Conservation (phyloP, 257 asterid genomes). For the Buddleja alternifolia region DNA sequence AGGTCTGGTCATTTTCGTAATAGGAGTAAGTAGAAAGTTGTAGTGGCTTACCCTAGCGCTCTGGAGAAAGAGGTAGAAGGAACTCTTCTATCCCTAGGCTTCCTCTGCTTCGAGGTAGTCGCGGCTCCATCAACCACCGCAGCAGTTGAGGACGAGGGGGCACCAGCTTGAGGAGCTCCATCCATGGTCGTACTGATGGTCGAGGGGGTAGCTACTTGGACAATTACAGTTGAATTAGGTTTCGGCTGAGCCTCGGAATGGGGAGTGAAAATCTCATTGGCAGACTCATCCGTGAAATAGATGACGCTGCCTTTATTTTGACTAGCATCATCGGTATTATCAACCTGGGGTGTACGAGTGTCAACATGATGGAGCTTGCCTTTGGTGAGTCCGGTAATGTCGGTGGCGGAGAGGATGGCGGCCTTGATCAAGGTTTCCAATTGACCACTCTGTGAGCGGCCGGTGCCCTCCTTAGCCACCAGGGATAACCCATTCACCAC, state of each 20-base stretch:
- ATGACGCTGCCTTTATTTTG: conserved; percentile 35
- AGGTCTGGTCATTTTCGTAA: not conserved
- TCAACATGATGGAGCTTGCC: conserved; percentile 58
- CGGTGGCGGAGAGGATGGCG: conserved; percentile 69
- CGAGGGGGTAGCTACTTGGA: conserved; percentile 12
- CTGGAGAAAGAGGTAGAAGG: conserved; percentile 93
- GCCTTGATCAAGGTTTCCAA: conserved; percentile 54
- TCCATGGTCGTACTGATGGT: conserved; percentile 21
- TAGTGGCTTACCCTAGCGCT: conserved; percentile 68
- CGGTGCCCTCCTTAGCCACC: conserved; percentile 71
- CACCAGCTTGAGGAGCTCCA: conserved; percentile 21
- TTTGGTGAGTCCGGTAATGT: conserved; percentile 70
- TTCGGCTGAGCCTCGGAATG: conserved; percentile 4
- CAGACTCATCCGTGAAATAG: conserved; percentile 37
- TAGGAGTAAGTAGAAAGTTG: not conserved
- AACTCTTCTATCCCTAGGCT: conserved; percentile 88
- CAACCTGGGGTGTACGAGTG: conserved; percentile 13
- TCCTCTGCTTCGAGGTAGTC: conserved; percentile 48
- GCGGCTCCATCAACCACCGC: conserved; percentile 15
- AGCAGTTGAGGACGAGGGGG: conserved; percentile 27
- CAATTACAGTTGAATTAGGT: conserved; percentile 12
- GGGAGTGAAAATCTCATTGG: conserved; percentile 14
- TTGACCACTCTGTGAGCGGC: conserved; percentile 33
- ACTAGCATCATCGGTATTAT: conserved; percentile 10
- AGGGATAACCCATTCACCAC: conserved; percentile 68